Percentiles rank a stretch among this genome's conserved stretches.
Conservation (phyloP, 768 basidiomycete species). For the Calocera cornea region DNA sequence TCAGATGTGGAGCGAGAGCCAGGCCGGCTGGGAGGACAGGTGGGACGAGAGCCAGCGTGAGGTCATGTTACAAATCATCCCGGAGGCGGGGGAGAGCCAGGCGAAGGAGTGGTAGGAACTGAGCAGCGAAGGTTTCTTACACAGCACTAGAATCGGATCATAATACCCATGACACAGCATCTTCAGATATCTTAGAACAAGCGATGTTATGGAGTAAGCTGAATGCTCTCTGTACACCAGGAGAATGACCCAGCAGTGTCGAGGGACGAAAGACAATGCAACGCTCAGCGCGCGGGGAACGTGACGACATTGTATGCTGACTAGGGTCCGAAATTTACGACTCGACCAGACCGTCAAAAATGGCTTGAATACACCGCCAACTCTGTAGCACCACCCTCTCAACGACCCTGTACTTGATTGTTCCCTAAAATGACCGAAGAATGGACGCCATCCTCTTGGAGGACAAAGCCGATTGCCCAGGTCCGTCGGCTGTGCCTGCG, state of each 20-base stretch:
- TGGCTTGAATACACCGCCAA: background rate
- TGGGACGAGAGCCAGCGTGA: background rate
- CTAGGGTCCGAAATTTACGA: conserved; percentile 1
- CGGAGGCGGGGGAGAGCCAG: background rate
- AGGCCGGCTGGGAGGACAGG: background rate
- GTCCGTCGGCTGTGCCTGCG: conserved; percentile 25
- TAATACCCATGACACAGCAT: too few relatives aligned
- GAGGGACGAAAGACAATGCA: too few relatives aligned
- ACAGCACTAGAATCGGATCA: too few relatives aligned
- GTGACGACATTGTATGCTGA: background rate
- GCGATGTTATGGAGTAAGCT: too few relatives aligned
- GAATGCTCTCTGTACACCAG: too few relatives aligned
- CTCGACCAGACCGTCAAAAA: background rate
- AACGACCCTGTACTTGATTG: background rate
- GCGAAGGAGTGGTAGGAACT: background rate
- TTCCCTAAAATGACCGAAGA: conserved; percentile 11
- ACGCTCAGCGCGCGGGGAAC: background rate
- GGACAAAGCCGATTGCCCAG: conserved; percentile 60
- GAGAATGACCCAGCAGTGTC: too few relatives aligned
- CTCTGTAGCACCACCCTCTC: background rate
- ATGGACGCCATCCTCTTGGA: conserved; percentile 78
- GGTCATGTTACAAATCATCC: background rate
- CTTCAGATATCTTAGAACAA: too few relatives aligned
- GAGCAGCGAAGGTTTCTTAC: background rate
- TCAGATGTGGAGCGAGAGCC: background rate